These are phyloP conservation scores for Epichloe elymi DNA, from an alignment of 2,329 filamentous ascomycete genomes.

Conservation along the genomic window DNA sequence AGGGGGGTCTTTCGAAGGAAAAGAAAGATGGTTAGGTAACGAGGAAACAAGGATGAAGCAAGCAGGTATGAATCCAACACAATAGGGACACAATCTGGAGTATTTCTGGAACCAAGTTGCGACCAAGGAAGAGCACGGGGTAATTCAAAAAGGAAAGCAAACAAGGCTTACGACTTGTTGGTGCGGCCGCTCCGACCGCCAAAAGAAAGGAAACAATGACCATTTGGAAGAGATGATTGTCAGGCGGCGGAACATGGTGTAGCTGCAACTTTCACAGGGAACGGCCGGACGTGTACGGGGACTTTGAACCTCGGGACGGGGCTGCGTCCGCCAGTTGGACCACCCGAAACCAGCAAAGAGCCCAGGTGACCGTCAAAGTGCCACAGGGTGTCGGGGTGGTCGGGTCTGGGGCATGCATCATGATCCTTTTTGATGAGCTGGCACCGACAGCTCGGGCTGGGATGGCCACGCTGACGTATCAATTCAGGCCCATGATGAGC, in stretches of 20 bases:
- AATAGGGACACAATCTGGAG: background rate
- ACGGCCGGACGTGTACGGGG: too few relatives aligned
- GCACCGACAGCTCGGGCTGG: constrained; percentile 4
- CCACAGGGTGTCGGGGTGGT: background rate
- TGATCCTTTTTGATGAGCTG: constrained; percentile 3
- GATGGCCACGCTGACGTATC: constrained; percentile 1
- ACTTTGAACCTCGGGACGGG: background rate
- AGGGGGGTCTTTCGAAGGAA: too few relatives aligned
- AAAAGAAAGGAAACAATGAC: background rate
- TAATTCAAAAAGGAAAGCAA: background rate
- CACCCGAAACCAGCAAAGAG: background rate
- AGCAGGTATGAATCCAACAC: too few relatives aligned
- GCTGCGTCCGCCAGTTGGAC: background rate
- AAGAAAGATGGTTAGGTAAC: too few relatives aligned
- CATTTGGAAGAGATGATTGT: too few relatives aligned
- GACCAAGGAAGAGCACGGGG: background rate
- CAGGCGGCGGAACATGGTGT: too few relatives aligned
- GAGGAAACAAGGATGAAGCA: too few relatives aligned
- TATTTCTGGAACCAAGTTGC: background rate
- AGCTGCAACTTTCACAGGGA: too few relatives aligned
- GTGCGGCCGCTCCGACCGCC: background rate
- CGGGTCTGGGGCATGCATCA: background rate
- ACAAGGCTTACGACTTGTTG: background rate
- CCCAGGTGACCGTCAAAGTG: constrained; percentile 3
- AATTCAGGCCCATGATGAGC: background rate